Evolutionary conservation across 108 stramenopile genomes (phyloP).

Genomic region (Parietichytrium sp.): DNA sequence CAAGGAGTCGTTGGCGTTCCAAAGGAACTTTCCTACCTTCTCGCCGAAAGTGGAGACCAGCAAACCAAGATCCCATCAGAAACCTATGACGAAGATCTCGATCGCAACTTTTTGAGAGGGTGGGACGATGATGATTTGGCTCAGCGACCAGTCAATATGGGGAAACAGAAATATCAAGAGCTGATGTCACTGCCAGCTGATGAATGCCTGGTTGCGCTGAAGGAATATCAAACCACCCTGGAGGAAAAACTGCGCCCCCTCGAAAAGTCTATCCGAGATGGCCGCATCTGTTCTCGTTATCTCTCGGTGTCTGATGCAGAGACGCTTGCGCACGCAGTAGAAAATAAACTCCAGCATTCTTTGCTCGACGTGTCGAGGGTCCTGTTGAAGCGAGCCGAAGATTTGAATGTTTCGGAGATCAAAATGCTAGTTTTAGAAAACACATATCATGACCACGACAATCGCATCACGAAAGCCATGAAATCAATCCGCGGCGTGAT

Average conservation of each 20-base stretch:
- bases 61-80: no score
- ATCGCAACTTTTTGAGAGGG: background rate
- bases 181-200: constrained; percentile 8
- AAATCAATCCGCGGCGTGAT: no score
- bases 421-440: background rate
- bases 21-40: no score
- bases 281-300: no score
- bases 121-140: constrained; percentile 35
- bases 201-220: background rate
- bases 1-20: no score
- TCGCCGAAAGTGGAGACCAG: no score
- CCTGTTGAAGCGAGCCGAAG: background rate
- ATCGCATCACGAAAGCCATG: no score
- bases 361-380: constrained; percentile 7
- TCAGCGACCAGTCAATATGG: background rate
- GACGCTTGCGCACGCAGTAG: background rate
- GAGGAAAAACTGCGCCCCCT: background rate
- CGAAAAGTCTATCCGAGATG: background rate
- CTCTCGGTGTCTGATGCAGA: no score
- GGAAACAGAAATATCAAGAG: background rate
- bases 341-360: background rate
- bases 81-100: background rate
- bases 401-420: background rate
- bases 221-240: background rate
- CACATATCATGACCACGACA: background rate